Conservation (phyloP, 139 green algal species). For the Chlamydomonas applanata region DNA sequence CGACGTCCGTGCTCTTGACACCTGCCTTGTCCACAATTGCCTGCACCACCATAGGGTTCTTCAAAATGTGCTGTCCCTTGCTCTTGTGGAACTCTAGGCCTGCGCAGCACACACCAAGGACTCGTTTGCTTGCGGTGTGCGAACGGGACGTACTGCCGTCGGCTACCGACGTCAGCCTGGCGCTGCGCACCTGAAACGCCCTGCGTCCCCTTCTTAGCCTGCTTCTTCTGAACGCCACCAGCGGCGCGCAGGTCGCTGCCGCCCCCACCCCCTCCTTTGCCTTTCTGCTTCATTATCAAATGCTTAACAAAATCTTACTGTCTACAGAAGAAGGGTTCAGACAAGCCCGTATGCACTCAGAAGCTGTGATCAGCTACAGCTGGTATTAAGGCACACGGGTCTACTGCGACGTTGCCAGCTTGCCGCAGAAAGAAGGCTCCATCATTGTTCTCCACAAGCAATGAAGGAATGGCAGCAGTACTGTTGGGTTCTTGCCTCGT, state of each 20-base stretch:
- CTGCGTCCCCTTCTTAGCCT: slow-evolving; percentile 46
- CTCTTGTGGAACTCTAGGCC: slow-evolving; percentile 98
- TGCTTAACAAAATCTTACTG: too few relatives aligned
- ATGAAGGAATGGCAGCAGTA: too few relatives aligned
- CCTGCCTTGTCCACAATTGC: slow-evolving; percentile 95
- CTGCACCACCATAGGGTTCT: slow-evolving; percentile 94
- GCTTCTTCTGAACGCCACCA: slow-evolving; percentile 76
- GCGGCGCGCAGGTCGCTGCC: slow-evolving; percentile 58
- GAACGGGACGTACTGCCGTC: too few relatives aligned
- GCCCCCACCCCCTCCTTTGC: not conserved
- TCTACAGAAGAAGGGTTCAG: too few relatives aligned
- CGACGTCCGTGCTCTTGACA: slow-evolving; percentile 95
- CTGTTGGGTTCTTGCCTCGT: too few relatives aligned
- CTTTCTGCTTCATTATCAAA: slow-evolving; percentile 11
- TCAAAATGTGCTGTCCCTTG: slow-evolving; percentile 98
- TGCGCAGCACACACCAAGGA: slow-evolving; percentile 24
- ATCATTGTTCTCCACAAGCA: too few relatives aligned
- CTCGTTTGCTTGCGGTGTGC: not conserved
- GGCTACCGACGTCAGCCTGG: too few relatives aligned
- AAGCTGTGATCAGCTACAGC: too few relatives aligned
- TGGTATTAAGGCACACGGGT: too few relatives aligned
- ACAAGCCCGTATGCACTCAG: too few relatives aligned
- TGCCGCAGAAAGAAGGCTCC: too few relatives aligned
- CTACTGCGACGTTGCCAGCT: too few relatives aligned
- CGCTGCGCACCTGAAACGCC: slow-evolving; percentile 60